phyloP scores from a whole-genome alignment of 768 basidiomycete genomes.

The Hygrocybe coccinea region DNA sequence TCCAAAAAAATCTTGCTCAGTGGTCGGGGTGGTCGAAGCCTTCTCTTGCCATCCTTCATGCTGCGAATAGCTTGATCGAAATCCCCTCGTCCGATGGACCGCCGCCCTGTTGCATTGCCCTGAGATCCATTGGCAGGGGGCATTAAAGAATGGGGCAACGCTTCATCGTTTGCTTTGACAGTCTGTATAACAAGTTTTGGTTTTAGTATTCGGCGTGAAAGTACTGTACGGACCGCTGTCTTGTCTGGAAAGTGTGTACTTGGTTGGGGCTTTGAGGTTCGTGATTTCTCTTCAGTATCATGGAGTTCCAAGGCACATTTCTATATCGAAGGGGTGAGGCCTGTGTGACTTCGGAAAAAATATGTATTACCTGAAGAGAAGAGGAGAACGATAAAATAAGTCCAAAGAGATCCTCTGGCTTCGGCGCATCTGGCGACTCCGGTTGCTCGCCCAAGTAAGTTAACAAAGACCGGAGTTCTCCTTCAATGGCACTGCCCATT shows the following conservation, averaged over 20 bases:
- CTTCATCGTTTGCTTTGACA: conserved; percentile 32
- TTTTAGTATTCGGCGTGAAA: neutral
- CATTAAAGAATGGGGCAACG: conserved; percentile 25
- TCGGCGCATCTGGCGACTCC: conserved; percentile 56
- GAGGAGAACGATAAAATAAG: conserved; percentile 70
- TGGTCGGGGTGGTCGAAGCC: conserved; percentile 47
- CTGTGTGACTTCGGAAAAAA: no score
- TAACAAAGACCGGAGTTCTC: conserved; percentile 56
- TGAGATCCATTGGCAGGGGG: conserved; percentile 35
- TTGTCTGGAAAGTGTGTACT: conserved; percentile 23
- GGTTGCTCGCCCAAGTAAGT: conserved; percentile 76
- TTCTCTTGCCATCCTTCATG: conserved; percentile 61
- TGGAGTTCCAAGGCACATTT: conserved; percentile 70
- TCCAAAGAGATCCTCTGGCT: conserved; percentile 80
- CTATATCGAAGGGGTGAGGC: conserved; percentile 41
- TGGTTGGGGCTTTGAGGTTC: conserved; percentile 21
- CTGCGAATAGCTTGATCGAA: conserved; percentile 83
- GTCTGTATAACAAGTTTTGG: conserved; percentile 30
- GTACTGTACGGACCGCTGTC: conserved; percentile 19
- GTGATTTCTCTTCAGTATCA: conserved; percentile 39
- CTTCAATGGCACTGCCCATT: conserved; percentile 52
- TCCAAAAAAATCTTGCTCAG: conserved; percentile 81
- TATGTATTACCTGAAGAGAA: conserved; percentile 53
- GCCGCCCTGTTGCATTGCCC: conserved; percentile 38
- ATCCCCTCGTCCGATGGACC: conserved; percentile 69